Base-by-base conservation (phyloP, 192 early-diverging fungal genomes). In the Coemansia guatemalensis region DNA sequence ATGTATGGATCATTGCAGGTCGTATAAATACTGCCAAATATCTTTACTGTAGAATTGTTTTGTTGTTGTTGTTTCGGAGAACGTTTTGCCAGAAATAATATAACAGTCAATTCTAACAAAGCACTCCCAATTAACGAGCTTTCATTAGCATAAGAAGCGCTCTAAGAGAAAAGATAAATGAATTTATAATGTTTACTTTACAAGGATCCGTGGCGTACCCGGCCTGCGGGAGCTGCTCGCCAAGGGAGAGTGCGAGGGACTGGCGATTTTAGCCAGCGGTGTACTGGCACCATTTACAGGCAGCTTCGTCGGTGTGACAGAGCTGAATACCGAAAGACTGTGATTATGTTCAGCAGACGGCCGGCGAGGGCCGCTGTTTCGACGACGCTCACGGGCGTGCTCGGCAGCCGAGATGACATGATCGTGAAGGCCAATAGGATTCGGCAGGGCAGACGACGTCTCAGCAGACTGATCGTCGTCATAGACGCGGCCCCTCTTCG, bases 381-480 rank as follows among this genome's bases (percentile, higher is more conserved):
- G 61, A n/a, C 65, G 49, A 5, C 65, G 65, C 3, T 52, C 60
- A n/a, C 58, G 71, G 2, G 71, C 71, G 51, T 41, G 24, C 61
- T 74, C 71, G 17, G 61, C 71, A 22, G 71, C 61, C 48, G 54
- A 29, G 4, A 64, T 35, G 2, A 74, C 61, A 14, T 49, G 60
- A 26, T 67, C 63, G 47, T 55, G 51, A 18, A 32, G 9, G 39
- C 12, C 39, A 54, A 1, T 47, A 33, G 24, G 7, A 21, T 26
- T 25, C 32, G 30, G 5, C 52, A 41, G 3, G 23, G 14, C 23
- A 11, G 56, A 39, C n/a, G 53, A 14, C 20, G 27, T 14, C 7
- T 53, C 14, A 22, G 47, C 33, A 4, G 56, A 2, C n/a, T 20
- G 24, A 11, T 25, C 8, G 14, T 22, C 14, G 62, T 23, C 7